Base-by-base conservation (phyloP, 75 land plant species). In the Selaginella moellendorffii region DNA sequence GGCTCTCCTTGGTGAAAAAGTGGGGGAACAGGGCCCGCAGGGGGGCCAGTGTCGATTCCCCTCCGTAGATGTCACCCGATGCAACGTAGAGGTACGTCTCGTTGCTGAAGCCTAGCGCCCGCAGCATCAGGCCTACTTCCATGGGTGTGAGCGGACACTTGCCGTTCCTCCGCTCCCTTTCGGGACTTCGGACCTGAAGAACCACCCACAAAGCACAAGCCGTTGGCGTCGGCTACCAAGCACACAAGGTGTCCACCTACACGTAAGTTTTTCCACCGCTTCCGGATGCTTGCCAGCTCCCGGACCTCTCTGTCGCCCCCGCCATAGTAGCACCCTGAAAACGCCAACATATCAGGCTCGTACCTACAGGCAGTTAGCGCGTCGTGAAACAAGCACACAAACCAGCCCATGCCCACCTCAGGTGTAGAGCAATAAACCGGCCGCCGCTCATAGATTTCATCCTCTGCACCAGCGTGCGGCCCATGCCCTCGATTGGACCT, bases 71-170 rank as follows among this genome's bases (percentile, higher is more conserved):
- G 24, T 56, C 59, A 19, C 59, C 59, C 21, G 59, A 56, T 56
- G 59, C 59, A 8, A 56, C 59, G 24, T 56, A 56, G 8, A 56
- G 24, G 24, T 56, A 56, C 19, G 59, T 56, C 9, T 24, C 59
- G 24, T 56, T 56, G 59, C 19, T 56, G 59, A 56, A 56, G 5
- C 59, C 59, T 8, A 56, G 59, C 5, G 59, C 59, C n/a, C 59
- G 59, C 19, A 56, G n/a, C 59, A 56, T 56, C 17, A 56, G 59
- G 59, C 59, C 59, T 21, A 56, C 59, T 56, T 56, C 59, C 59
- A 56, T 8, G 21, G 59, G 59, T 21, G 25, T 56, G 9, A 56
- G 21, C 8, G 59, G 59, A 21, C 59, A 56, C n/a, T 56, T 56
- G n/a, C 59, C 59, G 24, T 56, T 56, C 24, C 24, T 56, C 19